A percentile compares a stretch with the other conserved stretches of the same genome.
Evolutionary conservation across 2,329 filamentous ascomycete genomes (phyloP).

Genomic region (Colletotrichum sp.): DNA sequence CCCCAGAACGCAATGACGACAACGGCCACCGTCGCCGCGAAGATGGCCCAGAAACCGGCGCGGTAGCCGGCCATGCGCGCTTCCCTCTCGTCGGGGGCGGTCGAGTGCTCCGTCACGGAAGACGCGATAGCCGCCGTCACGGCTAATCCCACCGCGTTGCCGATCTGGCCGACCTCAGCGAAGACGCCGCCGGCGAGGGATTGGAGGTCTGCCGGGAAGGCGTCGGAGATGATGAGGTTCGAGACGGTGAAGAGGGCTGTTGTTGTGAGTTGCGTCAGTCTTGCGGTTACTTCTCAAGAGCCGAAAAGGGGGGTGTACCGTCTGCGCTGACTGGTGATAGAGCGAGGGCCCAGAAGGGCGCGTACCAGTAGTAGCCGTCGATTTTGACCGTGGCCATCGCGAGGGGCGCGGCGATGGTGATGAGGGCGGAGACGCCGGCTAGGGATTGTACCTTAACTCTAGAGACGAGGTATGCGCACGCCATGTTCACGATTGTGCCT

Average conservation of each 20-base stretch:
- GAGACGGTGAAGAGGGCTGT: constrained; percentile 59
- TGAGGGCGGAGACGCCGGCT: constrained; percentile 40
- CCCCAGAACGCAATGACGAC: constrained; percentile 43
- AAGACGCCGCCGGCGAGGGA: constrained; percentile 65
- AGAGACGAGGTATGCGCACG: constrained; percentile 45
- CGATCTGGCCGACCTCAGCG: constrained; percentile 63
- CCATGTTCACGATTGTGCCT: constrained; percentile 45
- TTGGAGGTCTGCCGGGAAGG: constrained; percentile 58
- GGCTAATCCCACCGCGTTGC: constrained; percentile 57
- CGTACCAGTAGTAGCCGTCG: constrained; percentile 55
- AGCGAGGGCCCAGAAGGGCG: constrained; percentile 46
- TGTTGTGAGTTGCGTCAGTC: neutral
- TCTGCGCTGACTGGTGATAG: constrained; percentile 49
- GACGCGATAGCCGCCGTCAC: constrained; percentile 53
- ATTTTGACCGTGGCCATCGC: constrained; percentile 59
- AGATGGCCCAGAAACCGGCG: constrained; percentile 58
- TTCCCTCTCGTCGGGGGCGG: constrained; percentile 23
- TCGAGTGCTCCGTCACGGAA: constrained; percentile 45
- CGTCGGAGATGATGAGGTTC: constrained; percentile 57
- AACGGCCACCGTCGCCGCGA: constrained; percentile 45
- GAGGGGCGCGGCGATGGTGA: constrained; percentile 52
- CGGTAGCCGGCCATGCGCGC: constrained; percentile 56
- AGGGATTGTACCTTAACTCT: constrained; percentile 41
- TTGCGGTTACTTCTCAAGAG: neutral
- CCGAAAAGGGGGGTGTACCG: constrained; percentile 25